These are phyloP conservation scores for Schwanniomyces yamadae DNA, from an alignment of 805 yeast species.

Conservation along the genomic window DNA sequence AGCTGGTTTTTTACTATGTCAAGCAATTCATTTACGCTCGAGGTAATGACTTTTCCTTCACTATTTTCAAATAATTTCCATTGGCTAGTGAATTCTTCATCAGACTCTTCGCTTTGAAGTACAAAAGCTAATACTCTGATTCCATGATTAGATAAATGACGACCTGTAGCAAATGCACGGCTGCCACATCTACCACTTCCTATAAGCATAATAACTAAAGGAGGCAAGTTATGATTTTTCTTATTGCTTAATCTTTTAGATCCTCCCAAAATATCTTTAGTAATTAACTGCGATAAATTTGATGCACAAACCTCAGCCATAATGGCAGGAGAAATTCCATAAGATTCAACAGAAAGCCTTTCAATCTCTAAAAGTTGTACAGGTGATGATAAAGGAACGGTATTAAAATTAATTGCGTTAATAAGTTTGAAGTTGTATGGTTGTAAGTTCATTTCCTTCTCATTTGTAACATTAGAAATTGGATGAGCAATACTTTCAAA, in stretches of 20 bases:
- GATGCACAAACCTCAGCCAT: conserved; percentile 68
- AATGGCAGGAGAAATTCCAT: conserved; percentile 47
- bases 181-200: conserved; percentile 79
- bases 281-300: conserved; percentile 58
- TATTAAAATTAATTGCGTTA: conserved; percentile 19
- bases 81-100: conserved; percentile 49
- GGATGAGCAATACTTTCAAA: conserved; percentile 5
- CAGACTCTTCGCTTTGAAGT: conserved; percentile 35
- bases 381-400: conserved; percentile 66
- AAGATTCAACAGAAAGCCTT: conserved; percentile 49
- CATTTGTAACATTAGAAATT: conserved; percentile 13
- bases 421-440: conserved; percentile 17
- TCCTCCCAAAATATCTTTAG: conserved; percentile 65
- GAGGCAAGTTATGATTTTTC: conserved; percentile 75
- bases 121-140: conserved; percentile 61
- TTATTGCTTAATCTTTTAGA: conserved; percentile 54
- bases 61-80: conserved; percentile 52
- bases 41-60: conserved; percentile 63
- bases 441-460: conserved; percentile 10
- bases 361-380: conserved; percentile 79
- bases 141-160: conserved; percentile 74
- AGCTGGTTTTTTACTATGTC: conserved; percentile 41
- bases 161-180: conserved; percentile 73
- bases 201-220: conserved; percentile 65
- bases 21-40: conserved; percentile 36